These are phyloP conservation scores for Trypanosoma caninum DNA, from an alignment of 208 protist genomes.

Conservation along the genomic window DNA sequence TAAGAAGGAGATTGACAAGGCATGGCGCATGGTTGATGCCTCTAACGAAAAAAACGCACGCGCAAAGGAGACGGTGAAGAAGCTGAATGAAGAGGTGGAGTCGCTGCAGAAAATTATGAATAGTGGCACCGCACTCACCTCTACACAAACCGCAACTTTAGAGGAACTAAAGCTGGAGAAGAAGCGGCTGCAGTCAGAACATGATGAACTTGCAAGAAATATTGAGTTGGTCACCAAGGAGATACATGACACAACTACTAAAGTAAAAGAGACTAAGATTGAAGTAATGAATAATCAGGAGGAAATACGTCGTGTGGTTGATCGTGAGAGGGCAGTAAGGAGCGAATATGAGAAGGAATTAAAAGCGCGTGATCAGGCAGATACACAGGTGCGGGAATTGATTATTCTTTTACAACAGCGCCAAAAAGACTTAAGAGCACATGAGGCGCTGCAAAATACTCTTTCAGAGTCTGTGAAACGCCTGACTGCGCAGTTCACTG, in stretches of 20 bases:
- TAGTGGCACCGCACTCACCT: conserved; percentile 83
- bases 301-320: conserved; percentile 49
- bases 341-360: conserved; percentile 85
- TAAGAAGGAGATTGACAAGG: conserved; percentile 97
- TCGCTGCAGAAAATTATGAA: conserved; percentile 93
- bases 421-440: conserved; percentile 52
- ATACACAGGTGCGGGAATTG: conserved; percentile 88
- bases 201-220: conserved; percentile 91
- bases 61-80: conserved; percentile 95
- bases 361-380: conserved; percentile 86
- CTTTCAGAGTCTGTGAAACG: conserved; percentile 31
- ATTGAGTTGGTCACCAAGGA: conserved; percentile 73
- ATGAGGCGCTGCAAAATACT: conserved; percentile 27
- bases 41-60: conserved; percentile 96
- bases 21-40: conserved; percentile 96
- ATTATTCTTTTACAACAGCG: conserved; percentile 69
- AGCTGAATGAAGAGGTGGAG: conserved; percentile 93
- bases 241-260: conserved; percentile 49
- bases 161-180: conserved; percentile 94
- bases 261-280: conserved; percentile 34
- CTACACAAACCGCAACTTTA: conserved; percentile 93
- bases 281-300: conserved; percentile 57
- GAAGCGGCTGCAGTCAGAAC: conserved; percentile 92
- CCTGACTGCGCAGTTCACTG: conserved; percentile 58
- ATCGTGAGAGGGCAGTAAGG: conserved; percentile 51